Evolutionary conservation across 2,329 filamentous ascomycete genomes (phyloP).

Genomic region (Penicillium paneum): DNA sequence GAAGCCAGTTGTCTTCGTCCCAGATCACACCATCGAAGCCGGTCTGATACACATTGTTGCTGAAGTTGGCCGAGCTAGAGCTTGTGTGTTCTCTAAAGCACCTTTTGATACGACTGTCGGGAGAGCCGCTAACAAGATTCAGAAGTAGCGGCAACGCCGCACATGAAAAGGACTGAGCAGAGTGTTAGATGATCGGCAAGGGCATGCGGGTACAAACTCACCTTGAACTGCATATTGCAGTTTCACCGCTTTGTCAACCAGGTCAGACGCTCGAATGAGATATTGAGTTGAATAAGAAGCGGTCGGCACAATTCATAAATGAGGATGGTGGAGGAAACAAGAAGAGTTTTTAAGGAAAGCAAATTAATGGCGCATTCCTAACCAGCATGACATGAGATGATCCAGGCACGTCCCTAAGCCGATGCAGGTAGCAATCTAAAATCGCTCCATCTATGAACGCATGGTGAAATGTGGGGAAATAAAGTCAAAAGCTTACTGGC

Average conservation of each 20-base stretch:
- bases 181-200: not conserved
- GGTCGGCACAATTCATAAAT: not conserved
- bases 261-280: not conserved
- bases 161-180: conserved; percentile 6
- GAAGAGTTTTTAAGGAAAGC: not conserved
- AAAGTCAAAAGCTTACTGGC: conserved; percentile 7
- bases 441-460: conserved; percentile 4
- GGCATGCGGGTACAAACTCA: not conserved
- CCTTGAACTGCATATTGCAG: conserved; percentile 21
- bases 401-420: conserved; percentile 8
- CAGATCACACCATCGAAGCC: conserved; percentile 54
- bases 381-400: conserved; percentile 2
- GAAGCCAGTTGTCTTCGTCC: conserved; percentile 57
- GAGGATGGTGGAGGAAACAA: not conserved
- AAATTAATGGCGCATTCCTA: conserved; percentile 1
- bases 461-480: conserved; percentile 16
- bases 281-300: not conserved
- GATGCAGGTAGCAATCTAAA: not conserved
- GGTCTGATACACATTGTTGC: conserved; percentile 44
- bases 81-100: conserved; percentile 20
- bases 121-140: conserved; percentile 10
- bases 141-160: conserved; percentile 17
- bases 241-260: conserved; percentile 1
- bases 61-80: conserved; percentile 9
- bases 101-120: conserved; percentile 20